Base-by-base conservation (phyloP, 148 eudicot species). In the Chenopodium berlandieri region DNA sequence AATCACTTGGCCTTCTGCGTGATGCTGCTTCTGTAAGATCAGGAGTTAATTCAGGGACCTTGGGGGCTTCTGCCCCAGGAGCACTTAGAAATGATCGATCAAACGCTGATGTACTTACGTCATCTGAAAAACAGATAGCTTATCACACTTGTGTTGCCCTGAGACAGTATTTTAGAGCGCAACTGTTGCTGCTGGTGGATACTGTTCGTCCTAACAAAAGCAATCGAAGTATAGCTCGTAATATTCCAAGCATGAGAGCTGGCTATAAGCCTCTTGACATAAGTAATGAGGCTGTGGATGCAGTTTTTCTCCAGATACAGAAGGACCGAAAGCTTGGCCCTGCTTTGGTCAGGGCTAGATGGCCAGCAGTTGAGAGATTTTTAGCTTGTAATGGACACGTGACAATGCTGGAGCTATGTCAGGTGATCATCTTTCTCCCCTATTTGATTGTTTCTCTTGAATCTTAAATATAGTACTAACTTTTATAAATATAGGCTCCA, bases 301-400 rank as follows among this genome's bases (percentile, higher is more conserved):
- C 90, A 75, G 84, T 92, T 75, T 90, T 91, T 82, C 90, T 93
- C 78, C 98, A 85, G 83, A 89, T 96, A 86, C 99, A 96, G 84
- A 96, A 89, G 86, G 99, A 96, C 81, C 86, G 98, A 74, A 96
- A 94, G 84, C 97, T 96, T 75, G 99, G 99, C 73, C 98, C 97
- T 84, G 93, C 94, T 48, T 84, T 94, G 84, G 99, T 86, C 60
- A 91, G 92, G 86, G 89, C 95, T 75, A 91, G 90, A 81, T 96
- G 99, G 98, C 85, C 92, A 85, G 97, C 92, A 14, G 98, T 94
- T 82, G 97, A 96, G 86, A 91, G 87, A 81, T 96, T 96, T 77
- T 87, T 94, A 74, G 79, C 70, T 83, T 89, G 86, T 85, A 96
- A 91, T 85, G 99, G 99, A 77, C 99, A 96, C 83, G 88, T 92